Percentiles rank a stretch among this genome's conserved stretches.
These are phyloP conservation scores for Cystofilobasidium ferigula DNA, from an alignment of 768 basidiomycete genomes.

Conservation along the genomic window DNA sequence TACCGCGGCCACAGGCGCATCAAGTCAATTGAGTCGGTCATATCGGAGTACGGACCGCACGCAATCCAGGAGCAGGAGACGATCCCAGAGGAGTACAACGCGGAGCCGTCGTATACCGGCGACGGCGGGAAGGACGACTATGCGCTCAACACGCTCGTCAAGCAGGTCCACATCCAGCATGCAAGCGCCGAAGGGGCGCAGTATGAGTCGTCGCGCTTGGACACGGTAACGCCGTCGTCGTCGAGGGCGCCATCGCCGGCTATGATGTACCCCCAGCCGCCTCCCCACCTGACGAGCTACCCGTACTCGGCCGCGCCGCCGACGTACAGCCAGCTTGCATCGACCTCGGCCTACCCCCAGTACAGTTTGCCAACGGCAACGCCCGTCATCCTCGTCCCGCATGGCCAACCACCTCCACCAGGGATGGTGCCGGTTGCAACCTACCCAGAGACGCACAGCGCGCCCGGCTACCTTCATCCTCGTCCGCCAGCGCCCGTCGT, in stretches of 20 bases:
- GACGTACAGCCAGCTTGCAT: too few relatives aligned
- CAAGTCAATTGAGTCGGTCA: slow-evolving; percentile 16
- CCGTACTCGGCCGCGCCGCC: too few relatives aligned
- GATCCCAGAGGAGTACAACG: neutral
- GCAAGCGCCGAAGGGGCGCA: neutral
- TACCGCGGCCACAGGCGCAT: slow-evolving; percentile 9
- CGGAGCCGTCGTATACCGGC: neutral
- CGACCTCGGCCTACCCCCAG: neutral
- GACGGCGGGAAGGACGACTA: slow-evolving; percentile 7
- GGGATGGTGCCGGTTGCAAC: neutral
- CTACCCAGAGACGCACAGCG: neutral
- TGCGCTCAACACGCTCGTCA: slow-evolving; percentile 10
- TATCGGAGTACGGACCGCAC: neutral
- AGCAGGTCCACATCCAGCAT: slow-evolving; percentile 11
- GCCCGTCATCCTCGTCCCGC: neutral
- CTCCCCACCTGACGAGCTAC: neutral
- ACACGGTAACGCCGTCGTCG: neutral
- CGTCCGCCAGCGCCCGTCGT: neutral
- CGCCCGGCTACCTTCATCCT: neutral
- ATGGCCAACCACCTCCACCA: neutral
- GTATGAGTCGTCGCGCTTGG: neutral
- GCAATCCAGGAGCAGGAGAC: neutral
- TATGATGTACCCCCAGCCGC: neutral
- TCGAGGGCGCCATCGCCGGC: neutral
- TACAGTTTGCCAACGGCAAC: neutral